A percentile compares a stretch with the other conserved stretches of the same genome.
Conservation (phyloP, 352 stramenopile species). For the Phytophthora cryptogea region DNA sequence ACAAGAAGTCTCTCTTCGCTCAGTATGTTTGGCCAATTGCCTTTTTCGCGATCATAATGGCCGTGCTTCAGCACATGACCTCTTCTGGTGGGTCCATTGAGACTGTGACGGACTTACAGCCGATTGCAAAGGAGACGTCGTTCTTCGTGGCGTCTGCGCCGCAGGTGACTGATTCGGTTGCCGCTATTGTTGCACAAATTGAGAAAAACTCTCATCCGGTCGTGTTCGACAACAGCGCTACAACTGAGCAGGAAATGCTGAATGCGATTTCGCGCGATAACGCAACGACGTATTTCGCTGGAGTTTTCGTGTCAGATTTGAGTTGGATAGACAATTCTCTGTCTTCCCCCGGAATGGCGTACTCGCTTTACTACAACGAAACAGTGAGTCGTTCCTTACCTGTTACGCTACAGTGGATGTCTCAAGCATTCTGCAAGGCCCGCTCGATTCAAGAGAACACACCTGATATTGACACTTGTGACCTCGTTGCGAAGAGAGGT, state of each 20-base stretch:
- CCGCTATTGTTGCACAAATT: conserved; percentile 39
- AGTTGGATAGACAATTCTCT: conserved; percentile 28
- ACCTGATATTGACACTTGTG: conserved; percentile 34
- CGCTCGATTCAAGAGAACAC: conserved; percentile 25
- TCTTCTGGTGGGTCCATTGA: conserved; percentile 42
- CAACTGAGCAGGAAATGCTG: conserved; percentile 44
- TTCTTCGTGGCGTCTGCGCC: conserved; percentile 49
- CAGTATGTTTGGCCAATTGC: conserved; percentile 77
- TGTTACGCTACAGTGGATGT: conserved; percentile 62
- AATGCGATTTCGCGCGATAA: conserved; percentile 44
- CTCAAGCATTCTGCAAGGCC: conserved; percentile 59
- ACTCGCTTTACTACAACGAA: conserved; percentile 73
- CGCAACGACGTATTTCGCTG: conserved; percentile 59
- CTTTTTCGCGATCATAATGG: conserved; percentile 63
- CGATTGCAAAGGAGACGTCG: conserved; percentile 39
- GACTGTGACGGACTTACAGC: conserved; percentile 50
- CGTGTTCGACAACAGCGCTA: conserved; percentile 35
- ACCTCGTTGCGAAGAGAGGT: conserved; percentile 55
- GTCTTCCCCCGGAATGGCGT: conserved; percentile 29
- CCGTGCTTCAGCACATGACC: conserved; percentile 44
- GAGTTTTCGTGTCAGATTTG: conserved; percentile 53
- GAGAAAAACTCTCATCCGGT: conserved; percentile 26
- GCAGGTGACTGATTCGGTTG: conserved; percentile 26
- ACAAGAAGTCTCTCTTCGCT: conserved; percentile 64
- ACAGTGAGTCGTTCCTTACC: conserved; percentile 63